phyloP scores from a whole-genome alignment of 345 rosid species.

The Zanthoxylum bungeanum region DNA sequence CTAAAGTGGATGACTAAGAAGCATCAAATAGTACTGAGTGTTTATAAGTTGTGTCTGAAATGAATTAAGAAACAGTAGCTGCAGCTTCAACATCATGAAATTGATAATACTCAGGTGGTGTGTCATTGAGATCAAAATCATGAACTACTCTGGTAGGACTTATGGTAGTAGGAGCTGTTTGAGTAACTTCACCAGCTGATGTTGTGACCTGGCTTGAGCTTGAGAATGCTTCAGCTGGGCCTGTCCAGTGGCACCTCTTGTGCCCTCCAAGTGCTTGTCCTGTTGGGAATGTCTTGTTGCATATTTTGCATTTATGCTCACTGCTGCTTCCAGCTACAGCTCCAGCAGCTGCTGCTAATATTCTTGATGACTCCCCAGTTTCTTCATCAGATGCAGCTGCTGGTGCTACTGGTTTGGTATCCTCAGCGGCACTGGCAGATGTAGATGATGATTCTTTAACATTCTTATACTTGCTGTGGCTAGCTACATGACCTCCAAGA shows the following conservation, averaged over 20 bases:
- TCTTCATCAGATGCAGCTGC: constrained; percentile 18
- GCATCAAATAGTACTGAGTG: too few relatives aligned
- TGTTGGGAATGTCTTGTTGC: constrained; percentile 32
- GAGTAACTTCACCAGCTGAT: constrained; percentile 25
- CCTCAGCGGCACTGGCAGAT: neutral
- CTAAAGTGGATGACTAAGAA: too few relatives aligned
- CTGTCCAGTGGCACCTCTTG: constrained; percentile 48
- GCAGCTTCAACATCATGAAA: neutral
- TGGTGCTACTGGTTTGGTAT: neutral
- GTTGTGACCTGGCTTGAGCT: constrained; percentile 20
- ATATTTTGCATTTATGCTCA: constrained; percentile 40
- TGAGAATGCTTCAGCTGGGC: constrained; percentile 12
- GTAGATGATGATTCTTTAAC: constrained; percentile 11
- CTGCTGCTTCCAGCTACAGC: constrained; percentile 2
- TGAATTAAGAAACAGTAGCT: neutral
- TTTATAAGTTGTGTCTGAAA: neutral
- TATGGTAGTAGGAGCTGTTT: constrained; percentile 6
- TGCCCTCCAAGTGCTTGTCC: constrained; percentile 61
- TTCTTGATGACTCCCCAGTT: constrained; percentile 19
- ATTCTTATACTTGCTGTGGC: constrained; percentile 43
- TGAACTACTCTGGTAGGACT: constrained; percentile 1
- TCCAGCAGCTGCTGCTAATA: neutral
- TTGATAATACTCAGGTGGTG: constrained; percentile 15
- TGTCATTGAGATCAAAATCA: constrained; percentile 28
- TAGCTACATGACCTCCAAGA: constrained; percentile 53